Percentiles rank a stretch among this genome's conserved stretches.
Evolutionary conservation across 495 filamentous ascomycete species (phyloP).

Genomic region (Xylaria castorea): DNA sequence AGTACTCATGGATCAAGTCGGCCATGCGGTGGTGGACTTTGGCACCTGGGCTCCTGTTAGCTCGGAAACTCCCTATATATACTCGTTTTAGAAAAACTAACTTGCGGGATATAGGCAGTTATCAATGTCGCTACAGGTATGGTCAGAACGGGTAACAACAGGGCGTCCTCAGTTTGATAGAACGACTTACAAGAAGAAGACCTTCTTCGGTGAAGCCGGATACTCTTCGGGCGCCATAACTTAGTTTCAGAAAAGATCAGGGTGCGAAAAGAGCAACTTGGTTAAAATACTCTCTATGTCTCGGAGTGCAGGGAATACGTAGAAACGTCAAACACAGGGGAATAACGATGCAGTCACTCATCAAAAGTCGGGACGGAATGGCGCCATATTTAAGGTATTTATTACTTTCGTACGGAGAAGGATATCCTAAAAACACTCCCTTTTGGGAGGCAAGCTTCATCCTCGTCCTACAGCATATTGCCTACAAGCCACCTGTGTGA

Average conservation of each 20-base stretch:
- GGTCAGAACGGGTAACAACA: not conserved
- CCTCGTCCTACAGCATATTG: not conserved
- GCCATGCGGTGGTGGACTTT: constrained; percentile 67
- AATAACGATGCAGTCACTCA: not conserved
- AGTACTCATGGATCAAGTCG: constrained; percentile 70
- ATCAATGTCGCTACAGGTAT: constrained; percentile 19
- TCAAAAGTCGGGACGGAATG: not conserved
- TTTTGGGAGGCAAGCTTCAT: not conserved
- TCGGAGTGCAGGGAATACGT: not conserved
- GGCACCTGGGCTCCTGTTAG: constrained; percentile 45
- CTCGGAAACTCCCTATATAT: not conserved
- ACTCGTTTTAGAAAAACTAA: not conserved
- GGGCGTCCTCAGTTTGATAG: not conserved
- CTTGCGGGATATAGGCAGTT: constrained; percentile 27
- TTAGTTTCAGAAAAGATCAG: not conserved
- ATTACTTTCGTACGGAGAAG: constrained; percentile 2
- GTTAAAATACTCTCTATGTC: not conserved
- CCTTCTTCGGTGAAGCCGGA: constrained; percentile 17
- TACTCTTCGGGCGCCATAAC: constrained; percentile 18
- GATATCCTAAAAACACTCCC: not conserved
- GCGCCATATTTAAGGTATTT: constrained; percentile 5
- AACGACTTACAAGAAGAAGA: constrained; percentile 25
- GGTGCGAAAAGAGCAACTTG: not conserved
- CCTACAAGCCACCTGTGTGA: constrained; percentile 10
- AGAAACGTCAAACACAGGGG: not conserved